Base-by-base conservation (phyloP, 2,329 filamentous ascomycete species). In the Colletotrichum echinochloae region DNA sequence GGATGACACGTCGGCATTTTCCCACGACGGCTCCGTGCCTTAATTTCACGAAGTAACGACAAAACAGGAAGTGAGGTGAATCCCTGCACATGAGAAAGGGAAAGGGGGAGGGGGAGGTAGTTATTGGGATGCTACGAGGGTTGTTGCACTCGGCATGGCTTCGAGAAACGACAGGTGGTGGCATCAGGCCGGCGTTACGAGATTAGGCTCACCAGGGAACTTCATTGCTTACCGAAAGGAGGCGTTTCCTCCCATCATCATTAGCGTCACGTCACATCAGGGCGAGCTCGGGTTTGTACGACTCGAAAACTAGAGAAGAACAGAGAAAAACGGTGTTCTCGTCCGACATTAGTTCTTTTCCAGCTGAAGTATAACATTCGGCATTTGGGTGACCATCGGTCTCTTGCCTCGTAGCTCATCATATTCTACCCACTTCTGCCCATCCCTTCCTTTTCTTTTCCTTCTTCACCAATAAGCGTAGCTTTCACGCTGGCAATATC, bases 111-210 rank as follows among this genome's bases (percentile, higher is more conserved):
- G 20, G 33, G 20, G 35, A 16, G 7, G 39, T 26, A 37, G 23
- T 33, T 26, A 28, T 8, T 7, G 35, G 11, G 46, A 52, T 63
- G 39, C 30, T 41, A 41, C 37, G 49, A 37, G 48, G 41, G 39
- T 57, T 54, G 39, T 61, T 52, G 28, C 56, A 20, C 33, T 67
- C 57, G 33, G 28, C 57, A 41, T 33, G 39, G 23, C 35, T 66
- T 56, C 39, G 37, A 55, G 54, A 37, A 51, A 64, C n/a, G 46
- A 35, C 23, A 37, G 26, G 51, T 60, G 52, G 68, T 55, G 52
- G 65, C 68, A 68, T 71, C 23, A 68, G 57, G 59, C 44, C n/a
- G 68, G 68, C 68, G 68, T 71, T 71, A 71, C 52, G 64, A 63
- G 65, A 68, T 57, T 30, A 63, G 64, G 64, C 62, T 67, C 59